Evolutionary conservation across 176 grass and related monocot genomes (phyloP).

Genomic region (Carex scoparia): DNA sequence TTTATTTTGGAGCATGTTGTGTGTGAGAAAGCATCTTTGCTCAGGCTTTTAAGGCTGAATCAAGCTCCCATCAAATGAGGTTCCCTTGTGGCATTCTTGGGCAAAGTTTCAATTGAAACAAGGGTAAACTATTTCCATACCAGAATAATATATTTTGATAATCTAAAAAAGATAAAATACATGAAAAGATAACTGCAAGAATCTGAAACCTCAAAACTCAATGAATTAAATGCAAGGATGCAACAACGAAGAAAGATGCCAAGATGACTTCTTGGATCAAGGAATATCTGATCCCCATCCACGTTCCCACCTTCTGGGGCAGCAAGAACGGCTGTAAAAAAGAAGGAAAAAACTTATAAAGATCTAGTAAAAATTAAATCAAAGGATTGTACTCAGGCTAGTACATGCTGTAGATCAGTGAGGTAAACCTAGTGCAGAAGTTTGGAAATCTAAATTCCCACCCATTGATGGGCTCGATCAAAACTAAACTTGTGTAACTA

Average conservation of each 20-base stretch:
- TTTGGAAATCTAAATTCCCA: not conserved
- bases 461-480: not conserved
- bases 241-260: conserved; percentile 89
- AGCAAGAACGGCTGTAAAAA: conserved; percentile 50
- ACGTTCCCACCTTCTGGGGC: conserved; percentile 42
- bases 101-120: not conserved
- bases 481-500: not conserved
- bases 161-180: conserved; percentile 7
- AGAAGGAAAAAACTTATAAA: not conserved
- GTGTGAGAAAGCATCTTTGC: not conserved
- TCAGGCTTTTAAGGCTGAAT: not conserved
- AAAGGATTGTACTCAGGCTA: not conserved
- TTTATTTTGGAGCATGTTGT: not conserved
- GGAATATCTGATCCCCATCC: conserved; percentile 50
- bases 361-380: not conserved
- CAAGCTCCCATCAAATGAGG: not conserved
- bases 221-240: conserved; percentile 73
- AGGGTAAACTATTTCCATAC: not conserved
- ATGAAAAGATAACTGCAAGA: not conserved
- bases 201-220: conserved; percentile 75
- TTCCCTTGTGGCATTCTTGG: not conserved
- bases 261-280: conserved; percentile 85
- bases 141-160: not conserved
- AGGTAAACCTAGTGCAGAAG: not conserved
- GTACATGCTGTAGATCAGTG: not conserved